Evolutionary conservation across 2,329 filamentous ascomycete genomes (phyloP).

Genomic region (Aureobasidium sp.): DNA sequence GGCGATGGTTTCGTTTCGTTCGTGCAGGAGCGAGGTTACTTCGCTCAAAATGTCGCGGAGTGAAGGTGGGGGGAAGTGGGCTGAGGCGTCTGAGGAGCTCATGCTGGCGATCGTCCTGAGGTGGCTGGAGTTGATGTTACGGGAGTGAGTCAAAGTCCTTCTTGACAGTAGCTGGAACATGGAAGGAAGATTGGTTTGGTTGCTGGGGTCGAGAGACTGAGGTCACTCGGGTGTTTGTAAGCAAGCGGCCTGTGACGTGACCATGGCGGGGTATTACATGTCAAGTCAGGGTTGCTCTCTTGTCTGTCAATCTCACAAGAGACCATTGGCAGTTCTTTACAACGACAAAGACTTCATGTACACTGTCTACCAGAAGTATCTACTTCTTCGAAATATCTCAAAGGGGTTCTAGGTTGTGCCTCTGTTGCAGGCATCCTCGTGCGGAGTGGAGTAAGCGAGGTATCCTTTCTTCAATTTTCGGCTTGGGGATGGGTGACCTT

Average conservation of each 20-base stretch:
- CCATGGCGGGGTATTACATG: not conserved
- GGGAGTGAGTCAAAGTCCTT: not conserved
- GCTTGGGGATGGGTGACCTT: no score
- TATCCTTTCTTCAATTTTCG: no score
- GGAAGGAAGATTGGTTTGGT: not conserved
- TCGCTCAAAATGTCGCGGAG: slow-evolving; percentile 39
- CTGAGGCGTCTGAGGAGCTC: slow-evolving; percentile 4
- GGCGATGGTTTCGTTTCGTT: slow-evolving; percentile 48
- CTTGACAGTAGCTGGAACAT: not conserved
- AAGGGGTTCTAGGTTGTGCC: no score
- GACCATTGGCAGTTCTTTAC: no score
- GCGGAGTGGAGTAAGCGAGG: no score
- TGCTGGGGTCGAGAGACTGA: not conserved
- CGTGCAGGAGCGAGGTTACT: slow-evolving; percentile 45
- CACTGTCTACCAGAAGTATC: not conserved
- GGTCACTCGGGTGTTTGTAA: not conserved
- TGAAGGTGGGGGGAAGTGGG: slow-evolving; percentile 32
- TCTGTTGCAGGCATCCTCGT: no score
- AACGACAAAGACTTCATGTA: no score
- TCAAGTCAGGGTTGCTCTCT: not conserved
- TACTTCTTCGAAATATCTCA: not conserved
- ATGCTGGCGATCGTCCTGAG: not conserved
- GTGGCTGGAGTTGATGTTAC: not conserved
- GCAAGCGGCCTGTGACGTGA: not conserved
- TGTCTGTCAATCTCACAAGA: not conserved